phyloP scores from a whole-genome alignment of 768 basidiomycete species.

The Cystoderma amianthinum region DNA sequence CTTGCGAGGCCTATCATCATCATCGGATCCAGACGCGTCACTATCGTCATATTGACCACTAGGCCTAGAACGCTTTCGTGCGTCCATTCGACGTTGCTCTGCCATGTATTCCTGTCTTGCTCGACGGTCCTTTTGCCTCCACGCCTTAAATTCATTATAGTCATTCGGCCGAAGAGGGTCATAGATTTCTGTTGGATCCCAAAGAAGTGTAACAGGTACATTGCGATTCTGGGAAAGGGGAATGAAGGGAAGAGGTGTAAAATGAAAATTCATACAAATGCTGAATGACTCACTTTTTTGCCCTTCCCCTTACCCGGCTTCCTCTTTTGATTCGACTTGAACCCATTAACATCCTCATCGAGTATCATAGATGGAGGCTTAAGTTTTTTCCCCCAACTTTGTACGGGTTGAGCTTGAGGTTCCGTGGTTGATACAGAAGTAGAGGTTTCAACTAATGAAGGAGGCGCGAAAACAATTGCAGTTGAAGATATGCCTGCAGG shows the following conservation, averaged over 20 bases:
- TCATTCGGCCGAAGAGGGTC: slow-evolving; percentile 84
- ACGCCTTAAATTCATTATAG: slow-evolving; percentile 82
- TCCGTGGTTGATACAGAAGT: slow-evolving; percentile 6
- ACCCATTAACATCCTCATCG: slow-evolving; percentile 86
- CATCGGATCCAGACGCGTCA: slow-evolving; percentile 57
- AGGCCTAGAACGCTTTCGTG: slow-evolving; percentile 49
- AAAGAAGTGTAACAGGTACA: slow-evolving; percentile 40
- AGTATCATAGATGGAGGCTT: slow-evolving; percentile 89
- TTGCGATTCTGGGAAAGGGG: slow-evolving; percentile 48
- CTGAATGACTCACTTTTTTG: slow-evolving; percentile 46
- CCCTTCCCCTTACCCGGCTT: slow-evolving; percentile 49
- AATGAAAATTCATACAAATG: slow-evolving; percentile 1
- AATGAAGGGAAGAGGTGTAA: slow-evolving; percentile 3
- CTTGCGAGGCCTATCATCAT: slow-evolving; percentile 60
- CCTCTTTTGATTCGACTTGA: slow-evolving; percentile 51
- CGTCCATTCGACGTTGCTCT: slow-evolving; percentile 50
- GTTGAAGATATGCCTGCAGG: slow-evolving; percentile 36
- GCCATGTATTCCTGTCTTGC: slow-evolving; percentile 63
- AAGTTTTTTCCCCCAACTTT: slow-evolving; percentile 84
- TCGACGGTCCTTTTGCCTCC: slow-evolving; percentile 70
- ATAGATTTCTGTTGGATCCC: slow-evolving; percentile 79
- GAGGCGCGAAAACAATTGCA: slow-evolving; percentile 68
- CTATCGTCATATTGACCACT: slow-evolving; percentile 63
- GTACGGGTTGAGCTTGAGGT: slow-evolving; percentile 25
- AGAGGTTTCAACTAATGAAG: slow-evolving; percentile 40